Evolutionary conservation across 2,329 filamentous ascomycete genomes (phyloP), one percentile per base, ranked within the genome.

Genomic region (Trichoderma sp.): DNA sequence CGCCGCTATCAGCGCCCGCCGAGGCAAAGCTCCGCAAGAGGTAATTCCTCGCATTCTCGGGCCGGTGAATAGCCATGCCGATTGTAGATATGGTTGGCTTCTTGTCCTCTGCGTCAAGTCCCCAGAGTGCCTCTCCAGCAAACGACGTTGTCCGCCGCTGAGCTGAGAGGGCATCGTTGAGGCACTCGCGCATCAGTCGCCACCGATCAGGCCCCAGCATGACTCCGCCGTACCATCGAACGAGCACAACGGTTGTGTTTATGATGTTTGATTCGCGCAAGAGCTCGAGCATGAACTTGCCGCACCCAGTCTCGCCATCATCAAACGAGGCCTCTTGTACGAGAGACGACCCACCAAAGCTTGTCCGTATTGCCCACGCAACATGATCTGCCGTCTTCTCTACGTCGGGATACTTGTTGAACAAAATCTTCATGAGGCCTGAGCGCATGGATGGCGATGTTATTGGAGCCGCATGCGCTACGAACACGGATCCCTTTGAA

Each of bases 61-160:
- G 92, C 21, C 90, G 90, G 80, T 95, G 92, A 29, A 96, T 93
- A 1, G 93, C 92, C 84, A 97, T 90, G 2, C 90, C 89, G 18
- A 83, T 82, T 33, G 83, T 83, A 4, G 84, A 82, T 63, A 82
- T 83, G 4, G 79, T 77, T n/a, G 83, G 82, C 68, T 83, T 86
- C 83, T 86, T 86, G 6, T 86, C 87, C 76, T 91, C 88, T 0
- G 88, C 80, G 78, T 92, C 90, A 16, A 92, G 82, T 0, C 88
- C 91, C 91, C 91, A 92, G 2, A 92, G 83, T 3, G 91, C 88
- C 77, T 91, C 90, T 1, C 87, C 87, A 73, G 81, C 76, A 4
- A 84, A 79, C 4, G 77, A 83, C 16, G 80, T 38, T 82, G 86
- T 79, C 81, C 85, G 79, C 80, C 82, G 72, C 84, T 83, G 87